Base-by-base conservation (phyloP, 2,329 filamentous ascomycete species). In the Berkeleyomyces rouxiae region DNA sequence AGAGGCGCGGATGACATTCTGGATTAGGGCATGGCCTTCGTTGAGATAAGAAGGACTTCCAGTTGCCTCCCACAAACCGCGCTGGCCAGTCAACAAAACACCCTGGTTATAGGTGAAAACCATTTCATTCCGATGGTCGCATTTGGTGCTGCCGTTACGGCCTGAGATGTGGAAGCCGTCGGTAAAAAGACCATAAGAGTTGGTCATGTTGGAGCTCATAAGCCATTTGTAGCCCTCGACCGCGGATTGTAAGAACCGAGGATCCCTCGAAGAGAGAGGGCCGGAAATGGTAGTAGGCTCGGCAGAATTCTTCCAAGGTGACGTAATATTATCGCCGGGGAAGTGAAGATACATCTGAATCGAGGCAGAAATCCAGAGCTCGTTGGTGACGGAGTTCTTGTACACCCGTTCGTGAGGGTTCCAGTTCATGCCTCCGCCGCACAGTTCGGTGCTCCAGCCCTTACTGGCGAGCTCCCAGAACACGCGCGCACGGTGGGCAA, bases 51-150 rank as follows among this genome's bases (percentile, higher is more conserved):
- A 78, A 1, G 76, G 72, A n/a, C 83, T 80, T 10, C 86, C 87
- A 0, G 88, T 96, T 11, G 83, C 84, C 66, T 88, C 80, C 82
- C 87, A 96, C 0, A 96, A 78, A 1, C 85, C 87, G 42, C 88
- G 82, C 62, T 90, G 82, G 10, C 90, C 91, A 3, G 88, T 90
- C 31, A 96, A 80, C 0, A 97, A 70, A 3, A 96, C 90, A 31
- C 91, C 92, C 72, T 97, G 92, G 73, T 97, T 97, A 75, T 97
- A 96, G 0, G 90, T 95, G 73, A 91, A 96, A 7, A 96, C 86
- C 84, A 90, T 92, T 67, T 91, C 83, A 72, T 96, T 88, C 58
- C 90, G 82, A 59, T 82, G 72, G 70, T 96, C 88, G 71, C 92
- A 96, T 64, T 79, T 79, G 5, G 75, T 74, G 36, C 76, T 74